Evolutionary conservation across 257 asterid species (phyloP).

Genomic region (Vinca minor): DNA sequence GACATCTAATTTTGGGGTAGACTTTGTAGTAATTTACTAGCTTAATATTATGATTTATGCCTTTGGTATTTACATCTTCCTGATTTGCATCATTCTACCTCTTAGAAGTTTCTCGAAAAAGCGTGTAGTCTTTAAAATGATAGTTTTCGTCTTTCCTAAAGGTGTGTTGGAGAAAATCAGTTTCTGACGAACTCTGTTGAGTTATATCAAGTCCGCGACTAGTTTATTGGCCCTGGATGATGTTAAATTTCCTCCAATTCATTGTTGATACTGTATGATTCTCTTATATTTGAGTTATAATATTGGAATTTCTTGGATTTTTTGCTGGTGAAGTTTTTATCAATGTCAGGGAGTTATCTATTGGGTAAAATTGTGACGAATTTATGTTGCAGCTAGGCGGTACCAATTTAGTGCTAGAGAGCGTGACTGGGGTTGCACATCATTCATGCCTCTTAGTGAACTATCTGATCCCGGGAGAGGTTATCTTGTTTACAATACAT

Average conservation of each 20-base stretch:
- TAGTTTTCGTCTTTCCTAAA: neutral
- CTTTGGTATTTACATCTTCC: neutral
- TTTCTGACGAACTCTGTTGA: neutral
- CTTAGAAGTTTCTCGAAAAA: too few species aligned
- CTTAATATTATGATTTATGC: neutral
- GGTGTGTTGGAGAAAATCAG: neutral
- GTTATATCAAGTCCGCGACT: neutral
- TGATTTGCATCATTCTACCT: too few species aligned
- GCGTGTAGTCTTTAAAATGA: neutral
- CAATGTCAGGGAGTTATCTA: too few species aligned
- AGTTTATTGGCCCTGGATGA: too few species aligned
- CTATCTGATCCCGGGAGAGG: constrained; percentile 56
- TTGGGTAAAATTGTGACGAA: constrained; percentile 10
- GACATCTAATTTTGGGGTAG: neutral
- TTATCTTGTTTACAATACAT: constrained; percentile 50
- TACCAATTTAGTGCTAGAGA: constrained; percentile 59
- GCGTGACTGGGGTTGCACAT: constrained; percentile 70
- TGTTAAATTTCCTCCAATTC: too few species aligned
- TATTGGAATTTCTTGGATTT: neutral
- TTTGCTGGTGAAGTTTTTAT: neutral
- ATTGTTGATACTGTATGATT: neutral
- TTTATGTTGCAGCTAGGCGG: constrained; percentile 44
- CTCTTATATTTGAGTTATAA: neutral
- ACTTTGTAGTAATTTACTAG: neutral
- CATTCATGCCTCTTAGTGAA: constrained; percentile 65